Conservation (phyloP, 805 yeast genomes). For the Starmerella cellae region DNA sequence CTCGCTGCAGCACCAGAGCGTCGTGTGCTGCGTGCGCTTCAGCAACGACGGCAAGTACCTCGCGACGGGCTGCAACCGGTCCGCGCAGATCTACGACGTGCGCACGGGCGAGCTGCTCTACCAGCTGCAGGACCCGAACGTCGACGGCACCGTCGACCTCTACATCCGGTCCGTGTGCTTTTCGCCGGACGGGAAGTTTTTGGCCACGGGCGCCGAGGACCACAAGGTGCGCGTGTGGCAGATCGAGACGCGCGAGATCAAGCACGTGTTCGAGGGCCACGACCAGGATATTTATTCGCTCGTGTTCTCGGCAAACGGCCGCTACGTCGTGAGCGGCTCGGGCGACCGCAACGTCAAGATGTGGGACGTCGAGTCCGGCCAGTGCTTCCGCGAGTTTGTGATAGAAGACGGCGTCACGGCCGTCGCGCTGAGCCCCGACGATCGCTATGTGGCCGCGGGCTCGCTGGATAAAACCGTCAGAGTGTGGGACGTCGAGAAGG, state of each 20-base stretch:
- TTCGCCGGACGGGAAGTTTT: constrained; percentile 83
- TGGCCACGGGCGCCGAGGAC: constrained; percentile 83
- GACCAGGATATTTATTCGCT: constrained; percentile 95
- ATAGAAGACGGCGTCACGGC: constrained; percentile 98
- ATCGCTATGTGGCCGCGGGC: constrained; percentile 89
- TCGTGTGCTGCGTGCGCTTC: constrained; percentile 92
- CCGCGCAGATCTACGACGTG: constrained; percentile 88
- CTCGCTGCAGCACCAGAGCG: constrained; percentile 83
- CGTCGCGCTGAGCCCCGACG: constrained; percentile 93
- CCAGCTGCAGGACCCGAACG: constrained; percentile 68
- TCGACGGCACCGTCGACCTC: constrained; percentile 62
- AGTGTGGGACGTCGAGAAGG: constrained; percentile 92
- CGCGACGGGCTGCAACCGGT: constrained; percentile 94
- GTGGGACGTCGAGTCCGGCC: constrained; percentile 87
- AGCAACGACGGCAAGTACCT: constrained; percentile 79
- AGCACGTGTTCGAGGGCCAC: constrained; percentile 73
- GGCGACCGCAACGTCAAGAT: constrained; percentile 94
- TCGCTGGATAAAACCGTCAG: constrained; percentile 89
- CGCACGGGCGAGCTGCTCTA: constrained; percentile 84
- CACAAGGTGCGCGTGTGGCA: constrained; percentile 89
- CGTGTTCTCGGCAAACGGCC: constrained; percentile 89
- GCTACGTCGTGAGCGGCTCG: constrained; percentile 83
- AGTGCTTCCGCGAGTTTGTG: constrained; percentile 73
- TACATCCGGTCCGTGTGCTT: constrained; percentile 93
- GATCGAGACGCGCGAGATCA: constrained; percentile 69